phyloP scores from a whole-genome alignment of 2,329 filamentous ascomycete genomes.

The Monosporascus ibericus region DNA sequence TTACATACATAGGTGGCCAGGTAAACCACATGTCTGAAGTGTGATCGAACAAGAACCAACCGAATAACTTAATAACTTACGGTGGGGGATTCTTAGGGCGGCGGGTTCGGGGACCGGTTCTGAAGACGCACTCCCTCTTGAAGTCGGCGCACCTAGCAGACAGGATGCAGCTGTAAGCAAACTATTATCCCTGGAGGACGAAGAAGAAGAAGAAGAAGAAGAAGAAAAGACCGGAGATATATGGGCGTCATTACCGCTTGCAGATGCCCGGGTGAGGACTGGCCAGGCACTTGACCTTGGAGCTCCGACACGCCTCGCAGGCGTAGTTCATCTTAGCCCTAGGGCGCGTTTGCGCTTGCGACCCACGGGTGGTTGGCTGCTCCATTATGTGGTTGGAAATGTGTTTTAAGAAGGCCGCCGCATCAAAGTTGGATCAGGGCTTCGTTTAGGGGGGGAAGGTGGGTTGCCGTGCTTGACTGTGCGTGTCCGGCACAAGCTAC shows the following conservation, averaged over 20 bases:
- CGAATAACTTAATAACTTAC: conserved; percentile 26
- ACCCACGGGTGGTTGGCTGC: conserved; percentile 3
- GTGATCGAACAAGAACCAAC: not conserved
- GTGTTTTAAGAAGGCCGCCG: not conserved
- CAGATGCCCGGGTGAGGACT: conserved; percentile 43
- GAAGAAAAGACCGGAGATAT: conserved; percentile 2
- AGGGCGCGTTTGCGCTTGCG: conserved; percentile 9
- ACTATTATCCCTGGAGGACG: too few relatives aligned
- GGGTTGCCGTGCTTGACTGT: too few relatives aligned
- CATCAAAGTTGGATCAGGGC: too few relatives aligned
- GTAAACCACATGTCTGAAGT: not conserved
- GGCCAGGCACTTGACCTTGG: conserved; percentile 48
- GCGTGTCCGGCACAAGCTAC: too few relatives aligned
- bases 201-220: not conserved
- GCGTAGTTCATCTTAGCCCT: conserved; percentile 36
- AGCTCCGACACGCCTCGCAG: conserved; percentile 47
- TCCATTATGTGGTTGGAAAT: conserved; percentile 6
- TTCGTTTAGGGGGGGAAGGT: too few relatives aligned
- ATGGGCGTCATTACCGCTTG: conserved; percentile 34
- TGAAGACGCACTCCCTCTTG: conserved; percentile 48
- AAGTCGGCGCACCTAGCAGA: conserved; percentile 41
- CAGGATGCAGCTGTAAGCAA: not conserved
- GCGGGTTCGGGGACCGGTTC: conserved; percentile 43
- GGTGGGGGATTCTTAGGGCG: conserved; percentile 36
- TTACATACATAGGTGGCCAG: not conserved